phyloP scores from a whole-genome alignment of 257 asterid species.

The Gynochthodes officinalis region DNA sequence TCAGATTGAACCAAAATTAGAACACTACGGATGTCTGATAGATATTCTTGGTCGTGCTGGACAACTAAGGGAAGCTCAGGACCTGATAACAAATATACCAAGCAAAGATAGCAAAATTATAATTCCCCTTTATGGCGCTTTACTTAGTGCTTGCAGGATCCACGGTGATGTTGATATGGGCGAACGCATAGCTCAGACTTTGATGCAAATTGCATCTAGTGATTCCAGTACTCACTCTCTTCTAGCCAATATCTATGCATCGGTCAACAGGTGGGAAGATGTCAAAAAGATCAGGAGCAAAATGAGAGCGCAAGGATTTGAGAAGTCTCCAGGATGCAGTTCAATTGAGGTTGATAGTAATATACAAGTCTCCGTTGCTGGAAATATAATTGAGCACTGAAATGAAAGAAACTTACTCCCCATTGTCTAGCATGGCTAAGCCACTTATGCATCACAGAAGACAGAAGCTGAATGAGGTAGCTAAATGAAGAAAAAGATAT shows the following conservation, averaged over 20 bases:
- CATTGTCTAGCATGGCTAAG: constrained; percentile 1
- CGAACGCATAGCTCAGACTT: constrained; percentile 60
- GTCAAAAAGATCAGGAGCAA: constrained; percentile 43
- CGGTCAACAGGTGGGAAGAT: constrained; percentile 78
- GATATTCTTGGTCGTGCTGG: constrained; percentile 90
- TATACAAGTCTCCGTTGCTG: constrained; percentile 12
- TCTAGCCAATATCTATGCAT: constrained; percentile 65
- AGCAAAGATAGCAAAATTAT: constrained; percentile 34
- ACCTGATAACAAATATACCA: constrained; percentile 38
- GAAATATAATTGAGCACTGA: constrained; percentile 7
- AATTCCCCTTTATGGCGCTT: constrained; percentile 64
- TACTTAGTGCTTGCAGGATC: constrained; percentile 81
- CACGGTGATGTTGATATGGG: constrained; percentile 64
- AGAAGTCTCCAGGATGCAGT: constrained; percentile 79
- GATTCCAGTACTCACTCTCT: constrained; percentile 66
- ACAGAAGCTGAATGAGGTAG: neutral
- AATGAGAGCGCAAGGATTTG: constrained; percentile 39
- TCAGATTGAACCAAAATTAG: constrained; percentile 62
- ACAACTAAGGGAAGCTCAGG: constrained; percentile 68
- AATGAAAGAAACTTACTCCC: neutral
- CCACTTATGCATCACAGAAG: neutral
- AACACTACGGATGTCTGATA: constrained; percentile 77
- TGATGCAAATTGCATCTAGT: constrained; percentile 42
- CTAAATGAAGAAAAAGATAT: neutral
- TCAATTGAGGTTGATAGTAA: constrained; percentile 33